Base-by-base conservation (phyloP, 2,329 filamentous ascomycete species). In the Nigrospora sphaerica region DNA sequence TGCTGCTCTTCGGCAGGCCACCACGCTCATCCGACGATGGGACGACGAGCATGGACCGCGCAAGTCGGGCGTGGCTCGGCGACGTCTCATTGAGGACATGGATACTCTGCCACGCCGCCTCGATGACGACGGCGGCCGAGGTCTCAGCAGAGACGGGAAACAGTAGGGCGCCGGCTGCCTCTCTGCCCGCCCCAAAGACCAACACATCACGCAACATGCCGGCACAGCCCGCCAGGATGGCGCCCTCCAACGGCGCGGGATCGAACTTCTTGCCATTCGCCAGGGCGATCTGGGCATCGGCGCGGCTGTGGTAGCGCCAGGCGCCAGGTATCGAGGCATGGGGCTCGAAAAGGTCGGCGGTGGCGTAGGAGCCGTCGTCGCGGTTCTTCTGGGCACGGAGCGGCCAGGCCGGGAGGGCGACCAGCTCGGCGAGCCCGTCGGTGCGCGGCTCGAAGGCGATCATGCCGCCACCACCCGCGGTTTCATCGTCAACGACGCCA, bases 231-330 rank as follows among this genome's bases (percentile, higher is more conserved):
- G 70, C 71, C 1, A 70, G 60, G 5, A 85, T 71, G 0, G 67
- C 69, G 2, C 71, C 74, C 58, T 86, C 83, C 3, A 85, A 58
- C 0, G 77, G 75, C 2, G 75, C 73, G 1, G 82, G 81, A 52
- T 85, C 80, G 49, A 86, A 84, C 53, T 86, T 86, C 65, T 85
- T 85, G 2, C 83, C 82, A 7, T 81, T 86, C 11, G 78, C 65
- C 4, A 86, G 68, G 0, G 77, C 78, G 33, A 86, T 70, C 44
- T 80, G 80, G 3, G 77, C 73, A 52, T 86, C 83, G 1, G 74
- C 72, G 35, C 83, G 68, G 1, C 76, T 79, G 45, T 82, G 72
- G 54, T 85, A 85, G 32, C 72, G 71, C 81, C 81, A 86, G 0
- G 79, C 77, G 45, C 75, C 64, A 0, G 62, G 47, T 9, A 78